Base-by-base conservation (phyloP, 495 filamentous ascomycete genomes). In the Entonaema liquescens region DNA sequence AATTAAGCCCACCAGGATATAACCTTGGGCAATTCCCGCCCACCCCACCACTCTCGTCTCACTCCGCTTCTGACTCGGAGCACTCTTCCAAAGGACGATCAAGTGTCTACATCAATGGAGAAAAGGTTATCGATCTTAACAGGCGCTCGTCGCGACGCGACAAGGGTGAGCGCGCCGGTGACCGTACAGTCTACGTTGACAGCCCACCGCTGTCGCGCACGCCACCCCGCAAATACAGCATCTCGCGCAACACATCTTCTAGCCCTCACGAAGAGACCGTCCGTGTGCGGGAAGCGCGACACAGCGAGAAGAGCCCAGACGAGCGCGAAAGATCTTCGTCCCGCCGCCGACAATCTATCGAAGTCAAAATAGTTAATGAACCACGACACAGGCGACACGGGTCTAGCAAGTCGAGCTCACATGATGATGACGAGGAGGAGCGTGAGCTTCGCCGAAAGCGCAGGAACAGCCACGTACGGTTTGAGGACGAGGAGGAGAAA, bases 1-100 rank as follows among this genome's bases (percentile, higher is more conserved):
- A 70, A 53, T 59, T 62, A 68, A 76, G 55, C 69, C 71, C 58
- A 70, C 62, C 61, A 64, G 65, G 70, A 68, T 75, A 73, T 62
- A 36, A 25, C 28, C 60, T 71, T 23, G 55, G 76, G 31, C 74
- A 76, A 70, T 60, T 76, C 23, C 74, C 74, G 9, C 77, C 77
- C 4, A 80, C 80, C 3, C 76, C 74, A 17, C 78, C 79, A 3
- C 72, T 79, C 1, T 79, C 74, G 36, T 82, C 80, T 58, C 81
- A 82, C 60, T 83, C 81, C 17, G 81, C 79, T 12, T 75, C 77
- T 2, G 62, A 78, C 76, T 75, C 77, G 54, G 77, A 75, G 25
- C 72, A 73, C 42, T 77, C 75, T 31, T 68, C 71, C 62, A 77
- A 65, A 59, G 67, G 62, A 36, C 73, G 75, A 61, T 74, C 78